phyloP scores from a whole-genome alignment of 352 stramenopile species.

The Pythium utonaiense region DNA sequence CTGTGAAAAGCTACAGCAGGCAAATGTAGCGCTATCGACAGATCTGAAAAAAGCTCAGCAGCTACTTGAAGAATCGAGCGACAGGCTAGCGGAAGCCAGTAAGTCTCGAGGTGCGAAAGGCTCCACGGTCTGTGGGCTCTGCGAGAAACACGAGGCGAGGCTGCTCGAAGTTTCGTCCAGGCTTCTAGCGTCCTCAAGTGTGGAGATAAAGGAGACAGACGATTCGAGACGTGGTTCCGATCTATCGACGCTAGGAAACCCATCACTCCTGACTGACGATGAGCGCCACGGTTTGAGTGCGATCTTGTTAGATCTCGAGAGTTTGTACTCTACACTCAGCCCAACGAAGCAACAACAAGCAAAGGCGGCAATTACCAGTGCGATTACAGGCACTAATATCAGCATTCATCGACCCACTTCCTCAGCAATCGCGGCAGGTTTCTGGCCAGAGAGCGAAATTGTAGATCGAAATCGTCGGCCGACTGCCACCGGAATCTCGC shows the following conservation, averaged over 20 bases:
- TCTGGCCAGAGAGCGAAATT: neutral
- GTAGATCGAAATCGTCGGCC: neutral
- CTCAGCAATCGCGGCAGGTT: neutral
- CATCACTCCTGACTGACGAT: constrained; percentile 26
- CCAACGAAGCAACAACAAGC: constrained; percentile 33
- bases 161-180: constrained; percentile 42
- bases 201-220: neutral
- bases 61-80: constrained; percentile 27
- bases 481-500: neutral
- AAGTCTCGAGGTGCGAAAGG: neutral
- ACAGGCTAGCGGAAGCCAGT: constrained; percentile 5
- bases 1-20: constrained; percentile 60
- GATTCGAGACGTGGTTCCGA: neutral
- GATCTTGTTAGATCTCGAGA: constrained; percentile 49
- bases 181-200: constrained; percentile 23
- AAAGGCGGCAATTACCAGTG: constrained; percentile 15
- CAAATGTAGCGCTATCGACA: constrained; percentile 32
- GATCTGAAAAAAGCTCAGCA: constrained; percentile 35
- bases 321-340: constrained; percentile 35
- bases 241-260: neutral
- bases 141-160: constrained; percentile 52
- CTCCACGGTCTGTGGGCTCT: constrained; percentile 32
- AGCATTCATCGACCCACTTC: neutral
- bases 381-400: constrained; percentile 24
- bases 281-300: constrained; percentile 36